Percentiles rank a stretch among this genome's conserved stretches.
phyloP scores from a whole-genome alignment of 2,329 filamentous ascomycete species.

The Bipolaris oryzae region DNA sequence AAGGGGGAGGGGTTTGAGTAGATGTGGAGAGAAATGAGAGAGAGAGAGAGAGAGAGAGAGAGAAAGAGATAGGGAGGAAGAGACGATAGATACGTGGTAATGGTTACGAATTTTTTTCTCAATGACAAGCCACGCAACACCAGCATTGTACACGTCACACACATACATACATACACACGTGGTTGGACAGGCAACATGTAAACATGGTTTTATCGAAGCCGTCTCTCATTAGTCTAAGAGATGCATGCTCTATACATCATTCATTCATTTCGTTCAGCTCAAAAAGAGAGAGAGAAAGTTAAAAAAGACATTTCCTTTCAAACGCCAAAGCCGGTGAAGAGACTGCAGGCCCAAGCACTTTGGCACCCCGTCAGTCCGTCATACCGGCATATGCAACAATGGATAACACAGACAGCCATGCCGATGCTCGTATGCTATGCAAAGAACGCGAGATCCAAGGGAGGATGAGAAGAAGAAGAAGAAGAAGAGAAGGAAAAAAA shows the following conservation, averaged over 20 bases:
- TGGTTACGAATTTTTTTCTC: slow-evolving; percentile 1
- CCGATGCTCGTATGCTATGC: slow-evolving; percentile 43
- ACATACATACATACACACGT: background rate
- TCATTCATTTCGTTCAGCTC: slow-evolving; percentile 15
- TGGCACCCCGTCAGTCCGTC: slow-evolving; percentile 38
- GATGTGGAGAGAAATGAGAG: too few relatives aligned
- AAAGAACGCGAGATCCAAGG: slow-evolving; percentile 26
- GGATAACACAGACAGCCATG: slow-evolving; percentile 13
- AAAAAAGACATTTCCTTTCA: slow-evolving; percentile 10
- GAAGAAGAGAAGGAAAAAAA: slow-evolving; percentile 16
- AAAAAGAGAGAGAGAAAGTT: background rate
- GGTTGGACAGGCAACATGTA: background rate
- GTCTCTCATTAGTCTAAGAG: background rate
- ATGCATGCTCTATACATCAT: slow-evolving; percentile 8
- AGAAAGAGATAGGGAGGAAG: background rate
- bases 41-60: background rate
- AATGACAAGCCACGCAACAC: background rate
- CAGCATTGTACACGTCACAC: too few relatives aligned
- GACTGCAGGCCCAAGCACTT: slow-evolving; percentile 47
- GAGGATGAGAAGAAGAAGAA: slow-evolving; percentile 12
- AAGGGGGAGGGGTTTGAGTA: slow-evolving; percentile 43
- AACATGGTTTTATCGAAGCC: background rate
- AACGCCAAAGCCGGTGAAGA: slow-evolving; percentile 39
- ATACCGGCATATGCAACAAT: slow-evolving; percentile 35
- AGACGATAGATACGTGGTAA: slow-evolving; percentile 8